Percentiles rank a stretch among this genome's conserved stretches.
phyloP scores from a whole-genome alignment of 495 filamentous ascomycete species.

The Penicillium ochrochloron region DNA sequence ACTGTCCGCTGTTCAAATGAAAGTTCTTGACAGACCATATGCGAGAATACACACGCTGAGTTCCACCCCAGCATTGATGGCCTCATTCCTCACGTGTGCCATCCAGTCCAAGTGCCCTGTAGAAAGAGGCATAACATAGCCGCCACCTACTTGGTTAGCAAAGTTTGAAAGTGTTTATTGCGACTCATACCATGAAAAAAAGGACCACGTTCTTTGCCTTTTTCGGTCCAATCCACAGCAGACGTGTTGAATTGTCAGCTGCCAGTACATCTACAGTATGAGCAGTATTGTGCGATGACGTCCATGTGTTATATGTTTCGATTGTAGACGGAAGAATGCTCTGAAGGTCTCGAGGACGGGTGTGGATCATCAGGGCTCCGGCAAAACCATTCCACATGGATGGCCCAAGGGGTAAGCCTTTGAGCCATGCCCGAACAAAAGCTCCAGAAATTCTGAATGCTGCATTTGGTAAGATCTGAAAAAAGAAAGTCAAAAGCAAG shows the following conservation, averaged over 20 bases:
- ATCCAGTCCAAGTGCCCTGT: slow-evolving; percentile 31
- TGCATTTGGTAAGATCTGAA: slow-evolving; percentile 1
- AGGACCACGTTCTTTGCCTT: slow-evolving; percentile 23
- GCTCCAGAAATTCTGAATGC: slow-evolving; percentile 12
- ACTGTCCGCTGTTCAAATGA: not conserved
- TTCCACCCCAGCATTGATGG: slow-evolving; percentile 16
- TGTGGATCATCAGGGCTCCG: slow-evolving; percentile 23
- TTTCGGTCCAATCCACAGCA: slow-evolving; percentile 22
- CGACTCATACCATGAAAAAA: slow-evolving; percentile 28
- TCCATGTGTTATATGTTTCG: slow-evolving; percentile 23
- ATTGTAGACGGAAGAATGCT: slow-evolving; percentile 24
- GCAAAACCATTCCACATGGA: slow-evolving; percentile 27
- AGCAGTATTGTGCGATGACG: not conserved
- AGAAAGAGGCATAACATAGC: slow-evolving; percentile 33
- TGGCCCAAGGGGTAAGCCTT: slow-evolving; percentile 16
- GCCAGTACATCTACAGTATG: slow-evolving; percentile 13
- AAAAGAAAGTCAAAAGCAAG: not conserved
- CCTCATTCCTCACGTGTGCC: slow-evolving; percentile 25
- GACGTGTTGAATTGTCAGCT: slow-evolving; percentile 16
- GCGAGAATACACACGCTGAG: slow-evolving; percentile 29
- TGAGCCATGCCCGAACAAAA: slow-evolving; percentile 20
- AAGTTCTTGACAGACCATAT: slow-evolving; percentile 26
- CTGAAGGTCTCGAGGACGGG: slow-evolving; percentile 22
- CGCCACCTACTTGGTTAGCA: slow-evolving; percentile 21
- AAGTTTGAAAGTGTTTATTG: not conserved